phyloP scores from a whole-genome alignment of 2,329 filamentous ascomycete species.

The Diaporthe humulicola region DNA sequence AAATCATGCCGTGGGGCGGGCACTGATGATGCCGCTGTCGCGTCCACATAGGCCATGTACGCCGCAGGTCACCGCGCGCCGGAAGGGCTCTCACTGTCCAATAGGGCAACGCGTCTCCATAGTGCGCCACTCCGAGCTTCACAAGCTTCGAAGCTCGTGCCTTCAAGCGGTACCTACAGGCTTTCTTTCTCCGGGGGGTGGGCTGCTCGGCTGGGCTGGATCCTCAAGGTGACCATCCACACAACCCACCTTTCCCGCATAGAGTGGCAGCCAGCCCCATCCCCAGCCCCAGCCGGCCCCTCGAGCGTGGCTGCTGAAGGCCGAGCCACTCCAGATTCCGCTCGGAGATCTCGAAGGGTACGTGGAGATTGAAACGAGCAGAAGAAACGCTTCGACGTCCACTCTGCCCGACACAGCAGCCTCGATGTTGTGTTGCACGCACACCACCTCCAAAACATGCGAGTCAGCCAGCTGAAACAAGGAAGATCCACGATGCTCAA shows the following conservation, averaged over 20 bases:
- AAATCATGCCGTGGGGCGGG: slow-evolving; percentile 11
- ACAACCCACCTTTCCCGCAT: slow-evolving; percentile 28
- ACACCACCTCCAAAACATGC: slow-evolving; percentile 39
- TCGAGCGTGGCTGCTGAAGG: not conserved
- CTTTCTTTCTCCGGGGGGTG: slow-evolving; percentile 15
- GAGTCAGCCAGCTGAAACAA: slow-evolving; percentile 42
- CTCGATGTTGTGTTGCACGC: slow-evolving; percentile 29
- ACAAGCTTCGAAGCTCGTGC: slow-evolving; percentile 36
- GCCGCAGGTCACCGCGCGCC: slow-evolving; percentile 13
- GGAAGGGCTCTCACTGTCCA: slow-evolving; percentile 7
- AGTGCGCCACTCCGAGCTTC: slow-evolving; percentile 9
- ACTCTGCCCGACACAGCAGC: slow-evolving; percentile 26
- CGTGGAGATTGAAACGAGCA: slow-evolving; percentile 25
- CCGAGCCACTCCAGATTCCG: slow-evolving; percentile 14
- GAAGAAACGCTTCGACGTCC: slow-evolving; percentile 19
- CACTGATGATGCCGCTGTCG: slow-evolving; percentile 17
- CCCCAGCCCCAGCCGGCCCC: slow-evolving; percentile 25
- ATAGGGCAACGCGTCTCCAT: slow-evolving; percentile 31
- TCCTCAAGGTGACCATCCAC: slow-evolving; percentile 13
- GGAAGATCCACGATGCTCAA: slow-evolving; percentile 39
- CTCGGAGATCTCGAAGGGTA: slow-evolving; percentile 8
- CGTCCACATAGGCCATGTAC: slow-evolving; percentile 17
- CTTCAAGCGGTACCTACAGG: slow-evolving; percentile 24
- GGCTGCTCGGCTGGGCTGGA: slow-evolving; percentile 22
- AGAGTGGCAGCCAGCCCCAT: slow-evolving; percentile 30